Evolutionary conservation across 1,139 yeast genomes (phyloP).

Genomic region (Taiozyma sp.): DNA sequence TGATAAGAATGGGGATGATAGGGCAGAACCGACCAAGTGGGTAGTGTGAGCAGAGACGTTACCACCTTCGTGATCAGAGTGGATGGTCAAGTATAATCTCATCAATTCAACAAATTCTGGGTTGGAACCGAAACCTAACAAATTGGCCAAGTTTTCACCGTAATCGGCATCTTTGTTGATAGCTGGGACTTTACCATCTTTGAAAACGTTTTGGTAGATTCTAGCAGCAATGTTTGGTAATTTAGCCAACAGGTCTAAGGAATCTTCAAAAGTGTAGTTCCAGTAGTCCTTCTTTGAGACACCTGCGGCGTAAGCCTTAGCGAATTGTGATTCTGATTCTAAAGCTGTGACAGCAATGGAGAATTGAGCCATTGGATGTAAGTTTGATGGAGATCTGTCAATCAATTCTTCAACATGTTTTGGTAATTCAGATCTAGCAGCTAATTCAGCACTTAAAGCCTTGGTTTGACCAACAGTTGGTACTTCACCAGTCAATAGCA

Average conservation of each 20-base stretch:
- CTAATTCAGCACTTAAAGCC: conserved; percentile 76
- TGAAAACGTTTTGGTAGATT: conserved; percentile 87
- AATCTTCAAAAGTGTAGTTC: conserved; percentile 91
- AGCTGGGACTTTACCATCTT: conserved; percentile 71
- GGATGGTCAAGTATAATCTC: conserved; percentile 91
- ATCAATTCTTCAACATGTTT: conserved; percentile 79
- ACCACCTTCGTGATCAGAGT: conserved; percentile 99
- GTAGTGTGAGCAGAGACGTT: conserved; percentile 97
- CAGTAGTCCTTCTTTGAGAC: conserved; percentile 86
- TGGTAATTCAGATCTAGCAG: conserved; percentile 81
- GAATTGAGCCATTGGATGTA: conserved; percentile 98
- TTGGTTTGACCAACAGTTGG: conserved; percentile 76
- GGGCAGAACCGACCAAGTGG: conserved; percentile 94
- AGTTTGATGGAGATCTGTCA: conserved; percentile 76
- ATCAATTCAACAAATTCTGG: conserved; percentile 82
- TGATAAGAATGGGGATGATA: conserved; percentile 89
- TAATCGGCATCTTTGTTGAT: conserved; percentile 79
- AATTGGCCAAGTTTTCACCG: conserved; percentile 83
- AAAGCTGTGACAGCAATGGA: conserved; percentile 90
- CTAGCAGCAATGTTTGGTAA: conserved; percentile 91
- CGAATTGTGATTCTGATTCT: conserved; percentile 87
- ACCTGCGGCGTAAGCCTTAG: conserved; percentile 88
- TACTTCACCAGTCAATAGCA: conserved; percentile 84
- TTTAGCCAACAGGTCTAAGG: conserved; percentile 83
- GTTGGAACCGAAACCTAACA: conserved; percentile 81